Evolutionary conservation across 257 asterid species (phyloP).

Genomic region (Leptodermis oblonga): DNA sequence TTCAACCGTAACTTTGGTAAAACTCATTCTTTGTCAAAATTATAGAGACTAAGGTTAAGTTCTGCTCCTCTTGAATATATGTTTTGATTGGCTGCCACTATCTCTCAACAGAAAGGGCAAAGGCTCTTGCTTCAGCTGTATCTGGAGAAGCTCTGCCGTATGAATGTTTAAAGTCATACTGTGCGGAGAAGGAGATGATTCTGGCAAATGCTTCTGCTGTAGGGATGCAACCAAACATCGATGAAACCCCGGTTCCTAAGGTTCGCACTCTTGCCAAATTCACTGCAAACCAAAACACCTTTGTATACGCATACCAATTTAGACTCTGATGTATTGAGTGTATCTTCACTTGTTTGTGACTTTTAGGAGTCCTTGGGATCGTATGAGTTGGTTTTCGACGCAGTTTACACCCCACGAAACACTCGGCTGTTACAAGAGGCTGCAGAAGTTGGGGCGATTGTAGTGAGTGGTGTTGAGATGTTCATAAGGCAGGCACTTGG

Average conservation of each 20-base stretch:
- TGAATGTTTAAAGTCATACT: slow-evolving; percentile 35
- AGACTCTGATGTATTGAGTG: neutral
- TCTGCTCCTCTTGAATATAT: neutral
- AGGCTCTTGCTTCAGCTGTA: slow-evolving; percentile 60
- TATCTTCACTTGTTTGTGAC: neutral
- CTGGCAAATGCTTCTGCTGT: slow-evolving; percentile 69
- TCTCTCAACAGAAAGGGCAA: slow-evolving; percentile 46
- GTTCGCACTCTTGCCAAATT: slow-evolving; percentile 20
- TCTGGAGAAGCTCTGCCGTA: slow-evolving; percentile 65
- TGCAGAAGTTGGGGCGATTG: slow-evolving; percentile 59
- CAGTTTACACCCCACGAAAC: slow-evolving; percentile 65
- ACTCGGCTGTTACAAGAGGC: slow-evolving; percentile 64
- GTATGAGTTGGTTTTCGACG: slow-evolving; percentile 62
- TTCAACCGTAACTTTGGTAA: slow-evolving; percentile 68
- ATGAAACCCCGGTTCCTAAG: slow-evolving; percentile 61
- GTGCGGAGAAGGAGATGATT: slow-evolving; percentile 60
- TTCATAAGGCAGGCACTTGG: slow-evolving; percentile 65
- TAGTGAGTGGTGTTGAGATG: slow-evolving; percentile 76
- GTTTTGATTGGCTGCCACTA: slow-evolving; percentile 10
- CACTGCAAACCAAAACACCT: neutral
- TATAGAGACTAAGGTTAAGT: neutral
- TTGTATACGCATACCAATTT: neutral
- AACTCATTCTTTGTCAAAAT: slow-evolving; percentile 3
- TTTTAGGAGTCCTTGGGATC: slow-evolving; percentile 46
- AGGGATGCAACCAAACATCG: slow-evolving; percentile 57